Conservation (phyloP, 768 basidiomycete genomes). For the Russula emetica region DNA sequence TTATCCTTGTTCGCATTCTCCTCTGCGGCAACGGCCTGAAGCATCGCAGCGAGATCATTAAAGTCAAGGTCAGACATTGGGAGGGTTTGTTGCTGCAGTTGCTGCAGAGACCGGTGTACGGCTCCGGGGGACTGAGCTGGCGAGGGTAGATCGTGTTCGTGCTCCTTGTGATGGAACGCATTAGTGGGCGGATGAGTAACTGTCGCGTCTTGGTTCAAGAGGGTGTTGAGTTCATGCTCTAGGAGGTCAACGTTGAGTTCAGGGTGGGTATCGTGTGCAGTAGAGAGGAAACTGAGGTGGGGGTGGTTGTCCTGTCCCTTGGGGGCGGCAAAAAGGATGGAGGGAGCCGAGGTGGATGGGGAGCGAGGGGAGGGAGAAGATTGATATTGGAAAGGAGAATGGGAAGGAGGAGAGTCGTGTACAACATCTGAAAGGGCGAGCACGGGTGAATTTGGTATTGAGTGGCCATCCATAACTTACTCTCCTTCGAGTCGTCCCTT, state of each 20-base stretch:
- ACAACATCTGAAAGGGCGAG: conserved; percentile 81
- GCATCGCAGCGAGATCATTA: conserved; percentile 67
- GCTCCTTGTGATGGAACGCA: conserved; percentile 13
- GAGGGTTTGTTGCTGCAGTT: conserved; percentile 3
- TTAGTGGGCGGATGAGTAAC: conserved; percentile 58
- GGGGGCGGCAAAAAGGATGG: conserved; percentile 27
- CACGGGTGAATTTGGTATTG: conserved; percentile 45
- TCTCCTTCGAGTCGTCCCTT: neutral
- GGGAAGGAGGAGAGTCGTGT: conserved; percentile 66
- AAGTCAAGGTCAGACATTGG: conserved; percentile 45
- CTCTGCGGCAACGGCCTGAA: conserved; percentile 54
- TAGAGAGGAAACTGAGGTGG: conserved; percentile 39
- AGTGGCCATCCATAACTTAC: neutral
- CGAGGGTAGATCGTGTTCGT: conserved; percentile 25
- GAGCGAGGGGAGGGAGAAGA: conserved; percentile 30
- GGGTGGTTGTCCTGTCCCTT: conserved; percentile 24
- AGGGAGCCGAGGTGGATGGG: conserved; percentile 19
- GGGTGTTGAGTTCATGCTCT: conserved; percentile 71
- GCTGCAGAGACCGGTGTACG: conserved; percentile 16
- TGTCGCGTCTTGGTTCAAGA: conserved; percentile 71
- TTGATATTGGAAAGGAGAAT: conserved; percentile 38
- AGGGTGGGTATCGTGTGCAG: conserved; percentile 38
- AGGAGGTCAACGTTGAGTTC: conserved; percentile 38
- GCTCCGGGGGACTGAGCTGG: conserved; percentile 15
- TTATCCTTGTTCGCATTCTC: conserved; percentile 46